A percentile compares a stretch with the other conserved stretches of the same genome.
Evolutionary conservation across 2,329 filamentous ascomycete species (phyloP).

Genomic region (Pseudogymnoascus sp.): DNA sequence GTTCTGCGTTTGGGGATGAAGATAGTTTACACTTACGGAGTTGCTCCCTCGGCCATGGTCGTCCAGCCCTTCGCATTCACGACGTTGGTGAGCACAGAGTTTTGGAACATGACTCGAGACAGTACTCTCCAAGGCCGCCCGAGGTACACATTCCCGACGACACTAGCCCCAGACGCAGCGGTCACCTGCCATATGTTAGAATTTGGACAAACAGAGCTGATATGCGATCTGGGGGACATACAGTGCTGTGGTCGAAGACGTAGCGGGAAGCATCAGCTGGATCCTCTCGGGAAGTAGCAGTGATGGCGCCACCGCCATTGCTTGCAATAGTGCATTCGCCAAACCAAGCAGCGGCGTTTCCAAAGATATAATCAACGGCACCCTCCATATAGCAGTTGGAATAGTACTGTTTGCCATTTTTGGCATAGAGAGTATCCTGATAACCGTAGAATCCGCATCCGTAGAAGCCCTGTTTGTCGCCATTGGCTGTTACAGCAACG

Average conservation of each 20-base stretch:
- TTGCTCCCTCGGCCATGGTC: slow-evolving; percentile 15
- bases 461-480: slow-evolving; percentile 44
- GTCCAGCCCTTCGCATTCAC: slow-evolving; percentile 43
- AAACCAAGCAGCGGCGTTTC: slow-evolving; percentile 45
- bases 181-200: not conserved
- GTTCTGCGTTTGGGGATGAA: no score
- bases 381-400: slow-evolving; percentile 47
- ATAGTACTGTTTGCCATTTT: slow-evolving; percentile 46
- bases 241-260: slow-evolving; percentile 43
- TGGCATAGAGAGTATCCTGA: slow-evolving; percentile 44
- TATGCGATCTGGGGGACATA: slow-evolving; percentile 31
- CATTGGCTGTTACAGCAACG: slow-evolving; percentile 44
- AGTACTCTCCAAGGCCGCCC: slow-evolving; percentile 44
- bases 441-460: slow-evolving; percentile 44
- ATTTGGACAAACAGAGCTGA: slow-evolving; percentile 26
- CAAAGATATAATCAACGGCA: slow-evolving; percentile 50
- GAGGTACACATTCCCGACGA: slow-evolving; percentile 37
- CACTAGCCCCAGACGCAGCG: slow-evolving; percentile 9
- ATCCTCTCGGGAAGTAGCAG: slow-evolving; percentile 34
- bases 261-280: slow-evolving; percentile 36
- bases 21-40: slow-evolving; percentile 13
- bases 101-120: slow-evolving; percentile 42
- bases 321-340: slow-evolving; percentile 31
- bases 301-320: slow-evolving; percentile 35
- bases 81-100: slow-evolving; percentile 37